These are phyloP conservation scores for Emmonsia crescens DNA, from an alignment of 2,329 filamentous ascomycete genomes.

Conservation along the genomic window DNA sequence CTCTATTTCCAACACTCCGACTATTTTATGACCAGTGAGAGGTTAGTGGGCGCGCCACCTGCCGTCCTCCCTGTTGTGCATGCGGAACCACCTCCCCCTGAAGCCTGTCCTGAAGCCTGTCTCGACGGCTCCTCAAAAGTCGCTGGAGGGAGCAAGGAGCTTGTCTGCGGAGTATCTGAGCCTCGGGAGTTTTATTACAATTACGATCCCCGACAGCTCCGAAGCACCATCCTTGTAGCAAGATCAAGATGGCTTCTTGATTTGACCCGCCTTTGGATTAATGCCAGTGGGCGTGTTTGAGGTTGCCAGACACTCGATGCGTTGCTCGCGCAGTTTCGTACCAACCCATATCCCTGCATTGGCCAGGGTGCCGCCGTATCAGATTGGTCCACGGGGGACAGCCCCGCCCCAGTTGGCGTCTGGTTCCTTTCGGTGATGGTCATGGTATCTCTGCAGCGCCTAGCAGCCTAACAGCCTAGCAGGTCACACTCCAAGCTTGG, in stretches of 20 bases:
- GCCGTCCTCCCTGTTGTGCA: background rate
- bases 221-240: background rate
- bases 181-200: background rate
- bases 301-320: background rate
- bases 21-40: background rate
- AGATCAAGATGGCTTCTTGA: background rate
- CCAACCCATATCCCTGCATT: background rate
- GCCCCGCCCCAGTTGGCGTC: background rate
- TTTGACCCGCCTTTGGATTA: background rate
- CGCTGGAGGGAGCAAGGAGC: background rate
- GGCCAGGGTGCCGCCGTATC: slow-evolving; percentile 1
- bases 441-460: slow-evolving; percentile 12
- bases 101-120: too few relatives aligned
- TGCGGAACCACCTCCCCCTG: background rate
- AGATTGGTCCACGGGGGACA: slow-evolving; percentile 1
- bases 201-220: background rate
- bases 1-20: background rate
- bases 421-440: background rate
- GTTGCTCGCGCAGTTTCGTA: background rate
- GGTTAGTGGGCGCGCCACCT: background rate
- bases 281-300: background rate
- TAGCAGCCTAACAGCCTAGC: slow-evolving; percentile 4
- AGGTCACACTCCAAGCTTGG: slow-evolving; percentile 6
- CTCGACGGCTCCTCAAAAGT: background rate
- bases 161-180: background rate